Base-by-base conservation (phyloP, 371 early-diverging fungal species). In the Mortierella sp. region DNA sequence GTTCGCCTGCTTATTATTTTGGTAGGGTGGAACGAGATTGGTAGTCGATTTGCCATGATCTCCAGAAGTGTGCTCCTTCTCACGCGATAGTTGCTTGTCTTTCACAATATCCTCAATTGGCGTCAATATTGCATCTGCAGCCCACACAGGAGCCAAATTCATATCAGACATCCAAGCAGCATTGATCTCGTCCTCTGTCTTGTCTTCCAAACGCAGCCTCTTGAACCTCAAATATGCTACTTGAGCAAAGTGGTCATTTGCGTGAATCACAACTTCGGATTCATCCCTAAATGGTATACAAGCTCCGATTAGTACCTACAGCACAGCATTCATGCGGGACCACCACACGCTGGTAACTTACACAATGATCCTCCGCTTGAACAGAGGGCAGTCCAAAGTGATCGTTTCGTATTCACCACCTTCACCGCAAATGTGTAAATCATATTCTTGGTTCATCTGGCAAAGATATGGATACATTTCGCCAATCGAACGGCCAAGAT, bases 371-470 rank as follows among this genome's bases (percentile, higher is more conserved):
- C 86, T 67, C 53, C 91, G 93, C 59, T 87, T 90, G 76, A 98
- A 99, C n/a, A 99, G 78, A 3, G 99, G 99, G 72, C 96, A 96
- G 79, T 99, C 99, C 38, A 99, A 67, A 0, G 97, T 96, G 48
- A 99, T 86, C 12, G 97, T 95, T 80, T 99, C 99, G 78, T 94
- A 99, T 82, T 99, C 99, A 23, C 99, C 99, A 47, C 99, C 99
- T 83, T 99, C 99, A 43, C 99, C 99, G 80, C 99, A 98, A 9
- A 95, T 86, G 81, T 99, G 96, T 23, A 93, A 78, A 28, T 93
- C 96, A 71, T 90, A 96, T 64, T 88, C 87, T 27, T 88, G 84
- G 67, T 92, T 85, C 92, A 97, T 82, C 23, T 78, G 78, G 63
- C 89, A 79, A 9, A 97, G 83, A 42, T 84, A 80, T 12, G 91